Evolutionary conservation across 2,329 filamentous ascomycete genomes (phyloP).

Genomic region (Pyrenochaeta sp.): DNA sequence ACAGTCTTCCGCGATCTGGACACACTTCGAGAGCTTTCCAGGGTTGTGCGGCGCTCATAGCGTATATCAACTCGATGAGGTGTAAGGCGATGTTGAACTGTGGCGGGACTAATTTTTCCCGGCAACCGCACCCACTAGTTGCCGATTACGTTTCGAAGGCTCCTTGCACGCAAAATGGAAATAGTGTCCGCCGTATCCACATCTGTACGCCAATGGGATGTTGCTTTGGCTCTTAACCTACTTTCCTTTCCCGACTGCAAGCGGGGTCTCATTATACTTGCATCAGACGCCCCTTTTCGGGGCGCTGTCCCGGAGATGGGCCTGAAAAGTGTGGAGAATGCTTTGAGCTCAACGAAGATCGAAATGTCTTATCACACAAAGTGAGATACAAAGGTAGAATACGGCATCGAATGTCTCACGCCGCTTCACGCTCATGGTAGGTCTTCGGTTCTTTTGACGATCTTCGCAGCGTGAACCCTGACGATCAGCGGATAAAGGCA

Average conservation of each 20-base stretch:
- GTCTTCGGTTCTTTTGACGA: background rate
- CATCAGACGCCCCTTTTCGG: slow-evolving; percentile 4
- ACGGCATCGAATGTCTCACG: background rate
- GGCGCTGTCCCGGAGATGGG: slow-evolving; percentile 4
- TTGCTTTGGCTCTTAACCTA: background rate
- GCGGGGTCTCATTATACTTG: slow-evolving; percentile 6
- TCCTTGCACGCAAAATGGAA: slow-evolving; percentile 11
- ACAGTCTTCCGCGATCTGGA: background rate
- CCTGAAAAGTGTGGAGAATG: background rate
- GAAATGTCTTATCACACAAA: background rate
- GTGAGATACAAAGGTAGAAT: background rate
- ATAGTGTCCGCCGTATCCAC: slow-evolving; percentile 7
- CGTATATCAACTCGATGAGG: background rate
- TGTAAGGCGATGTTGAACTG: slow-evolving; percentile 3
- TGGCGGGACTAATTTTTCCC: background rate
- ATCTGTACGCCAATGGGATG: background rate
- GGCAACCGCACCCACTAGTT: background rate
- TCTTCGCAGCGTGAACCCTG: background rate
- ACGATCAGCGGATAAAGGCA: background rate
- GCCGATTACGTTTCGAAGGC: slow-evolving; percentile 17
- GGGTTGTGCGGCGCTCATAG: background rate
- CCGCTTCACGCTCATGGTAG: background rate
- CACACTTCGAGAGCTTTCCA: background rate
- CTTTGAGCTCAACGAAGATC: background rate
- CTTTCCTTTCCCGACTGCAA: slow-evolving; percentile 7